phyloP scores from a whole-genome alignment of 345 rosid genomes.

The Raphanus raphanistrum region DNA sequence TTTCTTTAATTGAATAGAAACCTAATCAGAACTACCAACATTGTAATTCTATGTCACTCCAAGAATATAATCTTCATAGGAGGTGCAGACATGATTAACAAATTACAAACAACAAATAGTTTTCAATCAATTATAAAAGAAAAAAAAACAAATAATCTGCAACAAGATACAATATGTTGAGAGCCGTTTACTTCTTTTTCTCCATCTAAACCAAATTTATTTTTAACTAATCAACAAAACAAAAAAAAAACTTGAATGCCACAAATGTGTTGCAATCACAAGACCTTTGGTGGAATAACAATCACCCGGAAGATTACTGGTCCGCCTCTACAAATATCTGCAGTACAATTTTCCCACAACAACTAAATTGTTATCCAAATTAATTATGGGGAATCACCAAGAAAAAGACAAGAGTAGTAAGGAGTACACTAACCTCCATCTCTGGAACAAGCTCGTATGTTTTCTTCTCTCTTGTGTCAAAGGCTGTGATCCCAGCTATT shows the following conservation, averaged over 20 bases:
- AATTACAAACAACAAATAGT: conserved; percentile 11
- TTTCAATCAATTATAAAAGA: background rate
- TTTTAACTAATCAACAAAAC: conserved; percentile 10
- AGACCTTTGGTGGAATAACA: conserved; percentile 23
- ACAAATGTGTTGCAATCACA: conserved; percentile 39
- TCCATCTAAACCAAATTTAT: background rate
- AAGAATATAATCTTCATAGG: background rate
- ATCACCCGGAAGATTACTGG: conserved; percentile 7
- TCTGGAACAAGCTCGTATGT: conserved; percentile 70
- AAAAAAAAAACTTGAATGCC: background rate
- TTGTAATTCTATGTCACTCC: background rate
- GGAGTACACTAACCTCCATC: conserved; percentile 64
- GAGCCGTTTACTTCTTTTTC: conserved; percentile 1
- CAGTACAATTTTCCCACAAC: conserved; percentile 9
- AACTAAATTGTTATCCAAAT: background rate
- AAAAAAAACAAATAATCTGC: background rate
- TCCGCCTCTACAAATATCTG: conserved; percentile 37
- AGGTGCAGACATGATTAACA: background rate
- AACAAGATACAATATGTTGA: conserved; percentile 14
- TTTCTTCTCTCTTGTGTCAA: conserved; percentile 64
- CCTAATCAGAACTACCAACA: background rate
- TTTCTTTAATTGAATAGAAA: background rate
- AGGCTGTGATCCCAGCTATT: conserved; percentile 71
- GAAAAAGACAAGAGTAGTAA: background rate
- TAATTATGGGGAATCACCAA: background rate